A percentile compares a stretch with the other conserved stretches of the same genome.
Conservation (phyloP, 2,329 filamentous ascomycete genomes). For the Penicillium brevicompactum region DNA sequence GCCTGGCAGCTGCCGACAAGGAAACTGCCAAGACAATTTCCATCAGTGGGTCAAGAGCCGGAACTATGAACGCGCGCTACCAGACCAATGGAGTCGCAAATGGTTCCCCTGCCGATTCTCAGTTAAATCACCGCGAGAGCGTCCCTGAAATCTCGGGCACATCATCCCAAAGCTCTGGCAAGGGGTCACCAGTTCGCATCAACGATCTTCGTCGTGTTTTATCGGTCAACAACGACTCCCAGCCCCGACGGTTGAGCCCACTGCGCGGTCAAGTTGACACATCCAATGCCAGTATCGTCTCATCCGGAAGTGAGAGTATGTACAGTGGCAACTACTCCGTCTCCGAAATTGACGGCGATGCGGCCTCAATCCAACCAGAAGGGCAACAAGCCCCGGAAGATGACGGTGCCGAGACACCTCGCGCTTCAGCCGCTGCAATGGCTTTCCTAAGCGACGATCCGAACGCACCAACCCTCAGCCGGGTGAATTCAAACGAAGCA, state of each 20-base stretch:
- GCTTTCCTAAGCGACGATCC: constrained; percentile 18
- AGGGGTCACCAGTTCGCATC: constrained; percentile 50
- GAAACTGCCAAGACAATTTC: constrained; percentile 72
- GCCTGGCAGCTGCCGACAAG: constrained; percentile 67
- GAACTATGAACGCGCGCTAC: constrained; percentile 47
- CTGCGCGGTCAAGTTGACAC: constrained; percentile 41
- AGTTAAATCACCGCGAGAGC: constrained; percentile 39
- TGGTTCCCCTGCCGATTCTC: constrained; percentile 34
- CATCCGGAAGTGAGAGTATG: constrained; percentile 50
- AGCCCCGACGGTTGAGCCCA: constrained; percentile 44
- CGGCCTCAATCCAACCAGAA: constrained; percentile 31
- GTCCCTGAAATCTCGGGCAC: constrained; percentile 38
- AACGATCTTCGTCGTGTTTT: constrained; percentile 53
- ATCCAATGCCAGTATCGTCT: constrained; percentile 36
- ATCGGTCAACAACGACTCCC: constrained; percentile 40
- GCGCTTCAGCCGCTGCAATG: constrained; percentile 26
- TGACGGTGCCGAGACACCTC: constrained; percentile 38
- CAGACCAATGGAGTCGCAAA: constrained; percentile 34
- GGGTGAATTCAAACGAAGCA: constrained; percentile 25
- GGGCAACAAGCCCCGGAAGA: constrained; percentile 20
- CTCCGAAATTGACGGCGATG: constrained; percentile 37
- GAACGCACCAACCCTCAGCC: constrained; percentile 9
- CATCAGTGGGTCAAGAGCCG: constrained; percentile 72
- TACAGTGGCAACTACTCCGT: constrained; percentile 42
- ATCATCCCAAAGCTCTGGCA: constrained; percentile 40